A percentile compares a stretch with the other conserved stretches of the same genome.
Conservation (phyloP, 768 basidiomycete species). For the Mycena venus region DNA sequence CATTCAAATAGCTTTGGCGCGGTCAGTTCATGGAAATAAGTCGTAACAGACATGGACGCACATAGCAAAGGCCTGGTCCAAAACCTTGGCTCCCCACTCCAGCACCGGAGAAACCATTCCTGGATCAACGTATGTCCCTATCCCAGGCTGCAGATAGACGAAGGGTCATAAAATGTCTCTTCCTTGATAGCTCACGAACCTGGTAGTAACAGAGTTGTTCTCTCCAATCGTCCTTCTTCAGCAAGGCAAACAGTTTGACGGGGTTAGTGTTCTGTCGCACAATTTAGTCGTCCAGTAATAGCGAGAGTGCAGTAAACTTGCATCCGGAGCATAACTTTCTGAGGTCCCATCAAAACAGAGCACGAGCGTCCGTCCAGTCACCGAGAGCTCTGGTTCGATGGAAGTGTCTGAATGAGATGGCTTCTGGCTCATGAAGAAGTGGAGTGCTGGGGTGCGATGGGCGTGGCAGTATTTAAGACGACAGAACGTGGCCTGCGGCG, state of each 20-base stretch:
- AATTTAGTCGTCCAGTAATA: background rate
- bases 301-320: background rate
- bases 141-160: slow-evolving; percentile 49
- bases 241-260: slow-evolving; percentile 76
- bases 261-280: slow-evolving; percentile 71
- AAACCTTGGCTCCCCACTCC: slow-evolving; percentile 67
- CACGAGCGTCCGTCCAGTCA: slow-evolving; percentile 52
- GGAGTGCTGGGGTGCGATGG: background rate
- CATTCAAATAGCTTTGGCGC: slow-evolving; percentile 71
- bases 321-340: slow-evolving; percentile 56
- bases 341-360: slow-evolving; percentile 75
- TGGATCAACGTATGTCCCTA: slow-evolving; percentile 69
- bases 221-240: slow-evolving; percentile 71
- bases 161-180: background rate
- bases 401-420: background rate
- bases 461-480: background rate
- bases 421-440: slow-evolving; percentile 9
- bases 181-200: slow-evolving; percentile 47
- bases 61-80: slow-evolving; percentile 84
- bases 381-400: background rate
- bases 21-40: background rate
- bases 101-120: slow-evolving; percentile 77
- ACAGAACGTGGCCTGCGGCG: background rate
- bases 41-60: slow-evolving; percentile 44
- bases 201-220: slow-evolving; percentile 81